phyloP scores from a whole-genome alignment of 176 grass and related monocot genomes.

The Poa annua region DNA sequence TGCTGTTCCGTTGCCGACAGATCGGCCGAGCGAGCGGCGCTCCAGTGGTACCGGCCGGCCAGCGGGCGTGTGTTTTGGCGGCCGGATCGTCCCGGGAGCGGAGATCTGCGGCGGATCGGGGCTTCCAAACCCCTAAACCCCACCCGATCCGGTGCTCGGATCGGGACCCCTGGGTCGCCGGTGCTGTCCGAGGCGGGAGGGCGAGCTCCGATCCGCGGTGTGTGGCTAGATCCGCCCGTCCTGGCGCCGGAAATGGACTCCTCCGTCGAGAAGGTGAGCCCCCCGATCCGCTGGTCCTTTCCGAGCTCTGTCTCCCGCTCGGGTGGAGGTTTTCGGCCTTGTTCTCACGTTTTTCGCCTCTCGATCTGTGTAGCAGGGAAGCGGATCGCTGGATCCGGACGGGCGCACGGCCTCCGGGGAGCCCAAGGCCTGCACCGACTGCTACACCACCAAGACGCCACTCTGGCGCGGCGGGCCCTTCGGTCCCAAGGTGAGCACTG shows the following conservation, averaged over 20 bases:
- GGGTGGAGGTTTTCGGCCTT: too few relatives aligned
- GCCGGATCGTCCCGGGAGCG: slow-evolving; percentile 7
- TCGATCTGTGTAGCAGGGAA: slow-evolving; percentile 24
- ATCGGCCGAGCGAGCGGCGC: background rate
- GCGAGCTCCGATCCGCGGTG: background rate
- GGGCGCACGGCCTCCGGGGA: slow-evolving; percentile 49
- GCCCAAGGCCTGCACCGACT: slow-evolving; percentile 76
- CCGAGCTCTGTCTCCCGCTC: too few relatives aligned
- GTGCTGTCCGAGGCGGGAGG: background rate
- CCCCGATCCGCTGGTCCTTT: too few relatives aligned
- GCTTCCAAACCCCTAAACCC: background rate
- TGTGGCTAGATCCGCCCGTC: slow-evolving; percentile 47
- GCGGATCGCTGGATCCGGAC: slow-evolving; percentile 55
- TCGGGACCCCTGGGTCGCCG: background rate
- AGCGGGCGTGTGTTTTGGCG: too few relatives aligned
- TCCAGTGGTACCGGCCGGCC: too few relatives aligned
- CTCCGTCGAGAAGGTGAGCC: slow-evolving; percentile 54
- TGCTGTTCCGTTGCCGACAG: background rate
- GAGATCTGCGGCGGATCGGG: slow-evolving; percentile 39
- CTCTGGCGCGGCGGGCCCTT: slow-evolving; percentile 81
- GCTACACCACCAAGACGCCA: slow-evolving; percentile 80
- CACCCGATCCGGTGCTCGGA: slow-evolving; percentile 36
- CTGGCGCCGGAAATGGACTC: slow-evolving; percentile 45
- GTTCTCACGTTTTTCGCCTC: too few relatives aligned
- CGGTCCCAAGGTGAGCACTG: slow-evolving; percentile 70